These are phyloP conservation scores for Clitoria ternatea DNA, from an alignment of 306 rosid genomes.

Conservation along the genomic window DNA sequence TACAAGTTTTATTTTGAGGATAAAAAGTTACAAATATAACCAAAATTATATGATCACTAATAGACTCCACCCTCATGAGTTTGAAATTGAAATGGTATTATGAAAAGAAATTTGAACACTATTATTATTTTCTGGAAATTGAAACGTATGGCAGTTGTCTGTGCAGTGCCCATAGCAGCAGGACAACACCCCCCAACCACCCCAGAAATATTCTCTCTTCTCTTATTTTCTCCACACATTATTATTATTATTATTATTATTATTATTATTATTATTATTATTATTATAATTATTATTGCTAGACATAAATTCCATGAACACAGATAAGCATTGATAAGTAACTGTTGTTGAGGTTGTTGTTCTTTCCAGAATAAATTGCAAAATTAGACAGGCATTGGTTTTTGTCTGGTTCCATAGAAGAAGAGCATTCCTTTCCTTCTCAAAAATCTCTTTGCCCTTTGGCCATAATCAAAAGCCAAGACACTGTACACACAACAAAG, in stretches of 20 bases:
- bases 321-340: slow-evolving; percentile 24
- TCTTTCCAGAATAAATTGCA: neutral
- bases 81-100: too few relatives aligned
- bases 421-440: neutral
- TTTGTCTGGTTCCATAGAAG: slow-evolving; percentile 24
- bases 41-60: too few relatives aligned
- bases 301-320: neutral
- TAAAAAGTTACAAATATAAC: too few relatives aligned
- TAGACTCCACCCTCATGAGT: too few relatives aligned
- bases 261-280: neutral
- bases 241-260: neutral
- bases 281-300: neutral
- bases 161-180: too few relatives aligned
- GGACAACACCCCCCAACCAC: too few relatives aligned
- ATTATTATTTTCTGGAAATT: too few relatives aligned
- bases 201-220: neutral
- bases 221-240: neutral
- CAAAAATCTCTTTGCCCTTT: slow-evolving; percentile 26
- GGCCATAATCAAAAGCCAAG: slow-evolving; percentile 23
- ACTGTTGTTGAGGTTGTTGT: neutral
- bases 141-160: too few relatives aligned
- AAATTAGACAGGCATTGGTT: neutral
- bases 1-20: too few relatives aligned
- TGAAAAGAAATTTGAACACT: too few relatives aligned
- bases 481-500: neutral